Base-by-base conservation (phyloP, 2,329 filamentous ascomycete species). In the Fusarium solani-melongenae region DNA sequence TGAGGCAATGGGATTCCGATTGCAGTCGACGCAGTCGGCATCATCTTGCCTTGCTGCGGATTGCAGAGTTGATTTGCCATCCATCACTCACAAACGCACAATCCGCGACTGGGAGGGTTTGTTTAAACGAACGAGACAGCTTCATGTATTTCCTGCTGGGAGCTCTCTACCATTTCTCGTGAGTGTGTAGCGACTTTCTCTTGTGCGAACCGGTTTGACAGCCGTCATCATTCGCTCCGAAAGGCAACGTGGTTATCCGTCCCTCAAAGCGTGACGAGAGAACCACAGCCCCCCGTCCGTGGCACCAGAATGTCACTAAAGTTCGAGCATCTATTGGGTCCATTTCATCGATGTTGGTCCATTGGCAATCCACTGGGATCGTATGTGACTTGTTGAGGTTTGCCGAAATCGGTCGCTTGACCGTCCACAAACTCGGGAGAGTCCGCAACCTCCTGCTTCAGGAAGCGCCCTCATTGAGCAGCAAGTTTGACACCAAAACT, bases 151-250 rank as follows among this genome's bases (percentile, higher is more conserved):
- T 62, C 22, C 51, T 62, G 3, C 34, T 46, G 14, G 27, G 24
- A 33, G 6, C 33, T 36, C 17, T 9, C 15, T 12, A 20, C 14
- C 20, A 31, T 29, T 31, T n/a, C 33, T 60, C 11, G 44, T 34
- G 27, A 57, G 36, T 74, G 71, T 73, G 71, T 74, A 74, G 71
- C 71, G 66, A 51, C 24, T 61, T 36, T 51, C 49, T 36, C 55
- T 61, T 69, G 20, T 62, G 56, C 64, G 62, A 58, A 53, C 49
- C 62, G 64, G 67, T 73, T 66, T 73, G 71, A 69, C 71, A 73
- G 58, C 71, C 71, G 71, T 62, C 55, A 72, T 72, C 69, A 72
- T 68, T 73, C 59, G 66, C 69, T 68, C 71, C 71, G 71, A 74
- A 56, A 36, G 62, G 71, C 71, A 73, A 74, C 71, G 68, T 73